A percentile compares a stretch with the other conserved stretches of the same genome.
These are phyloP conservation scores for Nemania serpens DNA, from an alignment of 2,329 filamentous ascomycete species.

Conservation along the genomic window DNA sequence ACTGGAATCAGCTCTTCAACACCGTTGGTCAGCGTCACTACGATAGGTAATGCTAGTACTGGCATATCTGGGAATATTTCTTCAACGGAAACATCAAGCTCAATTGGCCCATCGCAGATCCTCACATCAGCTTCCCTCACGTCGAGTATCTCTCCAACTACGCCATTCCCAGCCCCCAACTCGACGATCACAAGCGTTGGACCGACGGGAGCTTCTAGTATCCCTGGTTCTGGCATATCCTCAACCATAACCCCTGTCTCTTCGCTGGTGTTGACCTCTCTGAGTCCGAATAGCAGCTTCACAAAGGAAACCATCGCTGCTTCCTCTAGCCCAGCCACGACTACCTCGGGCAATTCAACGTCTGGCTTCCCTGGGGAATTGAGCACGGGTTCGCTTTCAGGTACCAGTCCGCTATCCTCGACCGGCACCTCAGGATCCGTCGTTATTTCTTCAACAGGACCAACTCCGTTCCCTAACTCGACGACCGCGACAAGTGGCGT, in stretches of 20 bases:
- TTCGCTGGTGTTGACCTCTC: conserved; percentile 9
- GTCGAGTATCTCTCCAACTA: conserved; percentile 17
- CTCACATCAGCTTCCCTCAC: conserved; percentile 3
- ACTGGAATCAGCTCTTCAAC: conserved; percentile 3
- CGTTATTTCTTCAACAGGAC: conserved; percentile 14
- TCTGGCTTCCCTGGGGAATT: conserved; percentile 8
- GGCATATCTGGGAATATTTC: not conserved
- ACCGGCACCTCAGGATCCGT: conserved; percentile 11
- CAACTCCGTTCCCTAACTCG: conserved; percentile 33
- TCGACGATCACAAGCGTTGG: conserved; percentile 18
- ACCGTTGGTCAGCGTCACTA: not conserved
- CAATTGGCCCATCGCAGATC: not conserved
- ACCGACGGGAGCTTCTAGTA: conserved; percentile 19
- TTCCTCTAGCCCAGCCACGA: conserved; percentile 9
- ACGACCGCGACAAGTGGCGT: conserved; percentile 20
- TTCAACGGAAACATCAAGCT: conserved; percentile 2
- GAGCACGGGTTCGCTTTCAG: conserved; percentile 1
- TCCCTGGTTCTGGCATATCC: not conserved
- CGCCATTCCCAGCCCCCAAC: conserved; percentile 29
- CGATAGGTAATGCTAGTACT: conserved; percentile 2
- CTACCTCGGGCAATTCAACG: conserved; percentile 10
- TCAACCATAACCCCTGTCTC: conserved; percentile 1
- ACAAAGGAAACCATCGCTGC: conserved; percentile 10
- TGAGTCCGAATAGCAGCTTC: conserved; percentile 11
- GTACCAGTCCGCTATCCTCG: not conserved